Evolutionary conservation across 2,329 filamentous ascomycete genomes (phyloP).

Genomic region (Colletotrichum cereale): DNA sequence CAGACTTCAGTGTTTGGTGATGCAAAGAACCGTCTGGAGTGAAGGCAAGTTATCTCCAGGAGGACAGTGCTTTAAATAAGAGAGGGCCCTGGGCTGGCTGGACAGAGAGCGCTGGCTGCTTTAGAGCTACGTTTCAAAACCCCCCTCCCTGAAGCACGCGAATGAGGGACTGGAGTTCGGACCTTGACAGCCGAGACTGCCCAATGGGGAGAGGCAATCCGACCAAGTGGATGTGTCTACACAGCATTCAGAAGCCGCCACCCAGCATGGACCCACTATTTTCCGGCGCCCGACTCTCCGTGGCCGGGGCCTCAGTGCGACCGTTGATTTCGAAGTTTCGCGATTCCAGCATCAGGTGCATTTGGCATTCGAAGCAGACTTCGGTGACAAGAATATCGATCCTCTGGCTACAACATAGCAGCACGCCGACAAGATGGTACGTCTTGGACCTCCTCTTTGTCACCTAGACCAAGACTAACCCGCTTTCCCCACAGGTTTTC

Average conservation of each 20-base stretch:
- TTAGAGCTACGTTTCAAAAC: constrained; percentile 39
- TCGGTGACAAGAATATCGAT: constrained; percentile 1
- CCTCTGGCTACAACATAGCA: background rate
- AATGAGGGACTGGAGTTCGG: constrained; percentile 37
- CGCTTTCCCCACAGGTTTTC: constrained; percentile 72
- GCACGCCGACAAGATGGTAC: constrained; percentile 28
- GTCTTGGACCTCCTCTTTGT: background rate
- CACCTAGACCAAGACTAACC: background rate
- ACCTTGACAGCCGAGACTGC: constrained; percentile 35
- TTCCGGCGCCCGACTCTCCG: constrained; percentile 38
- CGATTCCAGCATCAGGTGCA: constrained; percentile 10
- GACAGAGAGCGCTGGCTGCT: background rate
- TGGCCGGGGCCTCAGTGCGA: constrained; percentile 7
- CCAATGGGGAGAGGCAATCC: constrained; percentile 37
- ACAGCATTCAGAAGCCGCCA: constrained; percentile 1
- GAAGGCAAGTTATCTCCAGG: constrained; percentile 12
- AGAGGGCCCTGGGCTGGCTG: background rate
- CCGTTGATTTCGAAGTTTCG: constrained; percentile 32
- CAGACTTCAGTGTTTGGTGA: constrained; percentile 10
- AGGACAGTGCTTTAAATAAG: constrained; percentile 22
- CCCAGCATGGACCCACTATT: constrained; percentile 23
- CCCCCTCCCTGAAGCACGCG: constrained; percentile 38
- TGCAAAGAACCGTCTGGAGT: constrained; percentile 22
- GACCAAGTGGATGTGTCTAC: constrained; percentile 9
- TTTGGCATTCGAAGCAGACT: background rate